Base-by-base conservation (phyloP, 768 basidiomycete species). In the Leccinum variicolor region DNA sequence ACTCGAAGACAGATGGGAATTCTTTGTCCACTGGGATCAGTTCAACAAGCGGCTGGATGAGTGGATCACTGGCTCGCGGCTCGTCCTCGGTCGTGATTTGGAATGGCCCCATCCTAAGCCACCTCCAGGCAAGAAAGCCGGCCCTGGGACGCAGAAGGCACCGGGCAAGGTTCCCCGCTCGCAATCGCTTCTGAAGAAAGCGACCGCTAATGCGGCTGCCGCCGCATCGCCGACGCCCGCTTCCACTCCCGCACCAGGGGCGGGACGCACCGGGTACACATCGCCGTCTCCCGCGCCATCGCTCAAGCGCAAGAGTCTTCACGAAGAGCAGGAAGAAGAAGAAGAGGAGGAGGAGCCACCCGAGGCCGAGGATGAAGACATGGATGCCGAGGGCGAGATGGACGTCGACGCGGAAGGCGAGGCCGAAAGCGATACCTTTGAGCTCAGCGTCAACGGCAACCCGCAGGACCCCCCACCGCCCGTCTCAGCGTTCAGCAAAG, bases 41-140 rank as follows among this genome's bases (percentile, higher is more conserved):
- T 98, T 98, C 82, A 99, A 99, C 79, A 99, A 99, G 73, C 94
- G 97, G 61, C 79, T 98, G 41, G 97, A 99, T 70, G 97, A 97
- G 54, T 99, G 97, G 97, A 89, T 99, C 23, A 76, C 89, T 14
- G 92, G 91, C 15, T 88, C 90, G 1, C 85, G 96, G 41, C 82
- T 99, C 56, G 82, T 98, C 43, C 78, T 95, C 47, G 81, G 77
- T 58, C 82, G 88, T 62, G 94, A 97, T 68, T 81, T 99, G 62
- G 94, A 98, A 73, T 96, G 92, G 94, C 96, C 97, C 3, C 90
- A 92, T 58, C 94, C 96, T 1, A 94, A 93, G 67, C 74, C 79
- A 17, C 75, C 79, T 2, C 78, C 81, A 6, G 76, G 77, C 31
- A 85, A 86, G 75, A 88, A 89, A 62, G 74, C 68, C 3, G 70